Conservation (phyloP, 176 grass and related monocot species). For the Oryza meyeriana region DNA sequence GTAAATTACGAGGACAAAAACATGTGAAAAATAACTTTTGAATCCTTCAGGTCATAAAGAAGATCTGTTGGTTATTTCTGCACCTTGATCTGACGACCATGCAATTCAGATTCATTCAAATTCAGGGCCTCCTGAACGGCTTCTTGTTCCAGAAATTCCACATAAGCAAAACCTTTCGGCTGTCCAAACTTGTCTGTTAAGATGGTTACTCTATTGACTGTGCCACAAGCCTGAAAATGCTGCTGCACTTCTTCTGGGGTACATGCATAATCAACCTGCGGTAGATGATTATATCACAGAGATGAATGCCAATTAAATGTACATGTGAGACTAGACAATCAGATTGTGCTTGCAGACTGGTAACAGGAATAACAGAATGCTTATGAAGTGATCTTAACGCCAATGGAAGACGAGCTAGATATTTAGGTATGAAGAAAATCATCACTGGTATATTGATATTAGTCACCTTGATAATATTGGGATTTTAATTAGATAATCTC, state of each 20-base stretch:
- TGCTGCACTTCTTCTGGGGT: conserved; percentile 67
- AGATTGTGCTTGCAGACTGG: neutral
- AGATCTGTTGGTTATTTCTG: neutral
- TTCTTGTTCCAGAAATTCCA: conserved; percentile 67
- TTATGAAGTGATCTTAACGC: neutral
- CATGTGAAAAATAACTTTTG: neutral
- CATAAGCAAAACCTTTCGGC: conserved; percentile 63
- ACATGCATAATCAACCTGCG: conserved; percentile 61
- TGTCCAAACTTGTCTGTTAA: conserved; percentile 68
- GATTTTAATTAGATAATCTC: neutral
- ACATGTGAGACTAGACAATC: neutral
- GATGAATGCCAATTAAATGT: neutral
- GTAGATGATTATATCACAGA: neutral
- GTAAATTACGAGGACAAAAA: neutral
- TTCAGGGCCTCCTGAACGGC: conserved; percentile 54
- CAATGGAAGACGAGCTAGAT: neutral
- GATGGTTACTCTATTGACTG: conserved; percentile 58
- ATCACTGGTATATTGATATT: neutral
- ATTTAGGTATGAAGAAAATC: neutral
- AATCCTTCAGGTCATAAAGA: neutral
- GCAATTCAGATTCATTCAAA: conserved; percentile 63
- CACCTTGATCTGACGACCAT: conserved; percentile 67
- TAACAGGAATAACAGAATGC: neutral
- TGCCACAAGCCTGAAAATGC: conserved; percentile 70
- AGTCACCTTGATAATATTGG: neutral